Base-by-base conservation (phyloP, 768 basidiomycete species). In the Hypsizygus marmoreus region DNA sequence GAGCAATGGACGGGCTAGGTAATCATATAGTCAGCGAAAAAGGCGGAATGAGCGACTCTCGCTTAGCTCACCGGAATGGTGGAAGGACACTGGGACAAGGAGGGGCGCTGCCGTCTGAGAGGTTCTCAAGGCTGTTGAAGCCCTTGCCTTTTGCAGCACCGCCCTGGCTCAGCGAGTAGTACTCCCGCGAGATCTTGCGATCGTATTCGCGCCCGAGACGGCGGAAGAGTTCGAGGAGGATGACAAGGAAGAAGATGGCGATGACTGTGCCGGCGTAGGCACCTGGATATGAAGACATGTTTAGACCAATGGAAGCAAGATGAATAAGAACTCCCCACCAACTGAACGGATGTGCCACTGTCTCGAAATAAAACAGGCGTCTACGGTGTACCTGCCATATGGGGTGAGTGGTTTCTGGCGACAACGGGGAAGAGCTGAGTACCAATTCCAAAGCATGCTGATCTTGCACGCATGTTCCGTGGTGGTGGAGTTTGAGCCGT, bases 391-490 rank as follows among this genome's bases (percentile, higher is more conserved):
- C 39, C 39, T 40, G 39, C 4, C 20, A 10, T 7, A 19, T 8
- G 14, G 22, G 17, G 16, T 12, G 26, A 29, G 19, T 5, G 24
- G 10, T 16, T 5, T 9, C 4, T 13, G 6, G 14, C n/a, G 29
- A n/a, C 37, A 4, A 26, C 4, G 11, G 9, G 19, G 4, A 4
- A 16, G 9, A 28, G 19, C 6, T 16, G 17, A 5, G 14, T 30
- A 40, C 39, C 39, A 40, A 9, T 40, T 40, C 39, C 39, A 40
- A 7, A 40, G 26, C 39, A 40, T 40, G 39, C 28, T 40, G 28
- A 40, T 40, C 25, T 40, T 40, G 39, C 39, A 40, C 20, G 39
- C 25, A n/a, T n/a, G n/a, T 4, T 11, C 22, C 12, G 1, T 25
- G 20, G 10, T 28, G 26, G 3, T 25, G 22, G 4, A 14, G 6